Evolutionary conservation across 2,329 filamentous ascomycete species (phyloP).

Genomic region (Nothophoma quercina): DNA sequence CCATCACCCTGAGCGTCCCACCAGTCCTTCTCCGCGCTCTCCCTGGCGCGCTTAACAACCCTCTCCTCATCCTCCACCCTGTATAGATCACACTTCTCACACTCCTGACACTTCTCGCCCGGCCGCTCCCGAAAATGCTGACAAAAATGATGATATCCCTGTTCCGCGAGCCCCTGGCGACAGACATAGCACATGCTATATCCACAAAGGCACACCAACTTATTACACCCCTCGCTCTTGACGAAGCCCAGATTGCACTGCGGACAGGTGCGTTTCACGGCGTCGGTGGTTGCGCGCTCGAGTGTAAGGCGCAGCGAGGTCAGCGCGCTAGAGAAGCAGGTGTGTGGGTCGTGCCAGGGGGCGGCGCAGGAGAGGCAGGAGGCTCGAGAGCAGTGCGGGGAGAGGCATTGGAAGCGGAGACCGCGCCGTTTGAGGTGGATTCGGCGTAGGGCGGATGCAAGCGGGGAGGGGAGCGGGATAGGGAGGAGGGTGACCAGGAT

Average conservation of each 20-base stretch:
- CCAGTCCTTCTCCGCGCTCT: slow-evolving; percentile 56
- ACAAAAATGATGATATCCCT: slow-evolving; percentile 94
- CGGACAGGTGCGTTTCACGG: slow-evolving; percentile 93
- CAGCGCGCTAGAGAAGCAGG: slow-evolving; percentile 81
- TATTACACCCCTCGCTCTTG: slow-evolving; percentile 94
- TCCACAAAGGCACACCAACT: slow-evolving; percentile 92
- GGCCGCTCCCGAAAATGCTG: slow-evolving; percentile 89
- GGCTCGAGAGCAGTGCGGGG: slow-evolving; percentile 69
- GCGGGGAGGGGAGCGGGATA: slow-evolving; percentile 47
- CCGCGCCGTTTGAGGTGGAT: slow-evolving; percentile 75
- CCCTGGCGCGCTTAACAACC: slow-evolving; percentile 51
- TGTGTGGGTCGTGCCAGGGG: slow-evolving; percentile 85
- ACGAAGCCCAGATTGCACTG: slow-evolving; percentile 91
- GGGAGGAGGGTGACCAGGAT: slow-evolving; percentile 30
- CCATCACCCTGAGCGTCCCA: slow-evolving; percentile 50
- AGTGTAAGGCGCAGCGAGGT: slow-evolving; percentile 83
- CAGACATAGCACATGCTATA: slow-evolving; percentile 99
- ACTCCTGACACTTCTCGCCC: slow-evolving; percentile 77
- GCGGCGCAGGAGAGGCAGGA: slow-evolving; percentile 87
- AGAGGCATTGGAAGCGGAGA: slow-evolving; percentile 79
- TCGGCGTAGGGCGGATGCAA: slow-evolving; percentile 69
- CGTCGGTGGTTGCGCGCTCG: slow-evolving; percentile 91
- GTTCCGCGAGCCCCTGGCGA: slow-evolving; percentile 65
- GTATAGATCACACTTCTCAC: slow-evolving; percentile 66
- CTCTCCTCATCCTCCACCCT: slow-evolving; percentile 57